Conservation (phyloP, 2,329 filamentous ascomycete species). For the Colletotrichum navitas region DNA sequence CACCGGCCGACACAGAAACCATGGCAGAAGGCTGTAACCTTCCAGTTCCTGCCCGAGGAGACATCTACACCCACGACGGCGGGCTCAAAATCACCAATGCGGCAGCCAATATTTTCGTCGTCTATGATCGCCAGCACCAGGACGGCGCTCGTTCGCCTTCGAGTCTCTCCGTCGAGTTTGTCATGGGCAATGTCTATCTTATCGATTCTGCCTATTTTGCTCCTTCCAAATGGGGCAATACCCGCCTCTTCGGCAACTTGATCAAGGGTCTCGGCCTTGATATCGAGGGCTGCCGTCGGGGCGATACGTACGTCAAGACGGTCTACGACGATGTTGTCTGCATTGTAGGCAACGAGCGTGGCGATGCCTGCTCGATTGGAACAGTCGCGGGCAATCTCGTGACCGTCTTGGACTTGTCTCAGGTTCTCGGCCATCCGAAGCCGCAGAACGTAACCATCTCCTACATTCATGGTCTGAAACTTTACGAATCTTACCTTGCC, state of each 20-base stretch:
- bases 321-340: slow-evolving; percentile 34
- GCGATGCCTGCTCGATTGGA: slow-evolving; percentile 16
- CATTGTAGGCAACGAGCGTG: background rate
- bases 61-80: slow-evolving; percentile 16
- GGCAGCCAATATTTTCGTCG: slow-evolving; percentile 25
- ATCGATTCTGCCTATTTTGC: slow-evolving; percentile 18
- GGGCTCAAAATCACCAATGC: slow-evolving; percentile 21
- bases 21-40: slow-evolving; percentile 3
- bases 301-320: slow-evolving; percentile 11
- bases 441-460: slow-evolving; percentile 1
- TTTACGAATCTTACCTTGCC: background rate
- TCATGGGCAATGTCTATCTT: slow-evolving; percentile 31
- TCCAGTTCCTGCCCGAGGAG: slow-evolving; percentile 18
- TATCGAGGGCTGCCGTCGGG: slow-evolving; percentile 7
- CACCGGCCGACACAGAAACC: background rate
- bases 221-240: background rate
- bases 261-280: slow-evolving; percentile 30
- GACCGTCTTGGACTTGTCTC: background rate
- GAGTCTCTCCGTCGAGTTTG: slow-evolving; percentile 22
- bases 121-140: slow-evolving; percentile 1
- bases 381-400: slow-evolving; percentile 27
- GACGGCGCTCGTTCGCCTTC: background rate
- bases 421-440: background rate
- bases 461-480: slow-evolving; percentile 1
- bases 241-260: slow-evolving; percentile 7